Conservation (phyloP, 1,284 basidiomycete genomes). For the Boletus holoroseus region DNA sequence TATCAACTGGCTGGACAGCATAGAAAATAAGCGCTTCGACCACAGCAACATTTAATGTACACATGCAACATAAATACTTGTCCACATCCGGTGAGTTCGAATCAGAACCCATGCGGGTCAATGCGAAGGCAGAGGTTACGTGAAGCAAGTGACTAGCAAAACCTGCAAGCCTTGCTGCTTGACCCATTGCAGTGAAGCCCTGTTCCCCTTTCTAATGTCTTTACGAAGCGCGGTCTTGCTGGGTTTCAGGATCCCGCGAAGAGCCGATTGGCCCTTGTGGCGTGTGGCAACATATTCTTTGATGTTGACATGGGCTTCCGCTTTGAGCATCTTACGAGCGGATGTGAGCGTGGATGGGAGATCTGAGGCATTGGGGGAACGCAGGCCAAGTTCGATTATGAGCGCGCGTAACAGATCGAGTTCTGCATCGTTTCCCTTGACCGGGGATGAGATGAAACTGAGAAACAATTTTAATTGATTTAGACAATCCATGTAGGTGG, state of each 20-base stretch:
- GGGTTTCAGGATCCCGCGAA: constrained; percentile 57
- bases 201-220: constrained; percentile 49
- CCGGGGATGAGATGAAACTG: constrained; percentile 25
- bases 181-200: constrained; percentile 48
- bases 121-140: constrained; percentile 7
- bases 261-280: constrained; percentile 54
- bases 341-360: constrained; percentile 55
- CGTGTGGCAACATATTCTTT: constrained; percentile 66
- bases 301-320: constrained; percentile 62
- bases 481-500: background rate
- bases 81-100: background rate
- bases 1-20: background rate
- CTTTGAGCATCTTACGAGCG: constrained; percentile 59
- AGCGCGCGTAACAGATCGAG: constrained; percentile 49
- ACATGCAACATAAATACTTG: background rate
- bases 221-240: constrained; percentile 54
- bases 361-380: constrained; percentile 32
- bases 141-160: constrained; percentile 45
- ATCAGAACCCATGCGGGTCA: background rate
- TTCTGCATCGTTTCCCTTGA: constrained; percentile 37
- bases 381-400: constrained; percentile 52
- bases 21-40: background rate
- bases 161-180: constrained; percentile 62
- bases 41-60: background rate
- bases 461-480: background rate